Evolutionary conservation across 2,329 filamentous ascomycete genomes (phyloP).

Genomic region (Pseudogymnoascus sp.): DNA sequence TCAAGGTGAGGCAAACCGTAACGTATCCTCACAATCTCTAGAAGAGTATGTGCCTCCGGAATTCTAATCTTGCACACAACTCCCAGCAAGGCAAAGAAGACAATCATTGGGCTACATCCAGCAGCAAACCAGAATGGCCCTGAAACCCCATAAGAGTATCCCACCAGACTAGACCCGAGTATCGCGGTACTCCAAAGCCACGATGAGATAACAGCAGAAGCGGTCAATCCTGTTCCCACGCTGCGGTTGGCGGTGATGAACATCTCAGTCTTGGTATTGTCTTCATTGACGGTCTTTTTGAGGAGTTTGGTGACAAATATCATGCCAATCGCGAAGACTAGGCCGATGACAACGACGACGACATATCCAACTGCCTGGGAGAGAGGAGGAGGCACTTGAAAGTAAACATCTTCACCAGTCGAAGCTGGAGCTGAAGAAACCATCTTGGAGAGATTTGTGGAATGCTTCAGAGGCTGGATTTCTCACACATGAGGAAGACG

Average conservation of each 20-base stretch:
- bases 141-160: constrained; percentile 45
- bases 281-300: constrained; percentile 42
- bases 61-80: constrained; percentile 45
- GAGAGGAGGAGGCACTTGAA: constrained; percentile 27
- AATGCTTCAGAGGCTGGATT: not conserved
- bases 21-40: constrained; percentile 45
- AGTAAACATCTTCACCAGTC: constrained; percentile 1
- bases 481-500: not conserved
- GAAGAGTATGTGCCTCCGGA: constrained; percentile 44
- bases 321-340: constrained; percentile 38
- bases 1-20: constrained; percentile 30
- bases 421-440: not conserved
- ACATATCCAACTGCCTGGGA: constrained; percentile 35
- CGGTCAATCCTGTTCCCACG: constrained; percentile 42
- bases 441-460: not conserved
- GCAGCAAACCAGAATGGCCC: constrained; percentile 48
- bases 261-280: constrained; percentile 46
- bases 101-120: constrained; percentile 47
- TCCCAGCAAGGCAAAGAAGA: constrained; percentile 44
- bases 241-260: constrained; percentile 47
- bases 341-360: constrained; percentile 34
- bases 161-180: constrained; percentile 41
- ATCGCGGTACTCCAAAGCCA: constrained; percentile 48
- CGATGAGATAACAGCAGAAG: constrained; percentile 45
- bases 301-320: constrained; percentile 38